Percentiles rank a stretch among this genome's conserved stretches.
Conservation (phyloP, 805 yeast species). For the Ogataea corticis region DNA sequence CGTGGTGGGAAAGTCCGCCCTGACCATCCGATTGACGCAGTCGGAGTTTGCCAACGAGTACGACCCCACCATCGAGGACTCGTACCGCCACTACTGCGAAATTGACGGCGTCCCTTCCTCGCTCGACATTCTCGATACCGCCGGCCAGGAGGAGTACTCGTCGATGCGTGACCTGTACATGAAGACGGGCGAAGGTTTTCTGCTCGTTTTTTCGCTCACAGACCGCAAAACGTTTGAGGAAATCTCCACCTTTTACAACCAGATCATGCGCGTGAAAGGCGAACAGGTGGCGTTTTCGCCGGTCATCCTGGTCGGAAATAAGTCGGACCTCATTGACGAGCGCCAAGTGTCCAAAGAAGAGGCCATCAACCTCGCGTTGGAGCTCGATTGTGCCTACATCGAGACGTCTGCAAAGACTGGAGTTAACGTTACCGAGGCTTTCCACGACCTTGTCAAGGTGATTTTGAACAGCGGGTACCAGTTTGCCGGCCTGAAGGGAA, state of each 20-base stretch:
- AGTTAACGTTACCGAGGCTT: constrained; percentile 61
- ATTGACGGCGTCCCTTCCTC: constrained; percentile 78
- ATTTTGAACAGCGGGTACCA: constrained; percentile 28
- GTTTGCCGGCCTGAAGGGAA: constrained; percentile 29
- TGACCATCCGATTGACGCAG: constrained; percentile 93
- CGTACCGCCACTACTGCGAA: constrained; percentile 83
- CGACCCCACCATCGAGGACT: constrained; percentile 96
- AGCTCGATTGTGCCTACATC: constrained; percentile 70
- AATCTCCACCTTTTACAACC: constrained; percentile 63
- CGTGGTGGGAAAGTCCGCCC: constrained; percentile 97
- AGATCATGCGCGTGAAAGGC: constrained; percentile 45
- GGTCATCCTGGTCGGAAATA: constrained; percentile 74
- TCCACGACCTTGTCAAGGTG: constrained; percentile 37
- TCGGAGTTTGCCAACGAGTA: constrained; percentile 95
- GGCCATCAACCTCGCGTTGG: constrained; percentile 60
- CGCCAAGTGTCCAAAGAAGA: constrained; percentile 65
- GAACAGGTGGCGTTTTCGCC: constrained; percentile 68
- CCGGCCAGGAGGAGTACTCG: constrained; percentile 96
- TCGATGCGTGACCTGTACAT: constrained; percentile 94
- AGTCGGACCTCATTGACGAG: constrained; percentile 63
- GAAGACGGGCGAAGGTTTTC: constrained; percentile 94
- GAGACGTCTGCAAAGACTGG: constrained; percentile 95
- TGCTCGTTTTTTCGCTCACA: constrained; percentile 85
- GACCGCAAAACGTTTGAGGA: constrained; percentile 85
- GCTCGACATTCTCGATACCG: constrained; percentile 91